Base-by-base conservation (phyloP, 2,329 filamentous ascomycete species). In the Lachnellula hyalina region DNA sequence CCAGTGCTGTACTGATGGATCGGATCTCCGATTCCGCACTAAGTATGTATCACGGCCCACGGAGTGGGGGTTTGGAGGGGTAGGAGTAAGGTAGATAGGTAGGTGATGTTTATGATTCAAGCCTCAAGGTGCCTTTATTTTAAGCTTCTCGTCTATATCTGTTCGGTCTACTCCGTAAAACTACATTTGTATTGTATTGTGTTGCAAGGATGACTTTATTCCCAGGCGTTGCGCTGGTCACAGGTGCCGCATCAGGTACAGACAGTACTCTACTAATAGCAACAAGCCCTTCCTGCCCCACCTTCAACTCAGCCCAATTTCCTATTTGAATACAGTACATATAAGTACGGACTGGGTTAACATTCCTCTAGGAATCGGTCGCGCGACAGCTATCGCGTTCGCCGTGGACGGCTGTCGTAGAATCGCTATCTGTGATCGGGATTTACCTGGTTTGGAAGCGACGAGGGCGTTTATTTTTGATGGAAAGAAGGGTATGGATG, bases 351-450 rank as follows among this genome's bases (percentile, higher is more conserved):
- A 6, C 51, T 47, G 17, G 44, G 54, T 12, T 45, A 34, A 55
- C 14, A 32, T 35, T n/a, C 19, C 47, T 23, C 34, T n/a, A 75
- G 74, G 74, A 15, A 77, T 76, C 52, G 74, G 74, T 11, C 69
- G 71, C 40, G 71, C 72, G 42, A 71, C 70, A 15, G 73, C 75
- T 17, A 58, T 73, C 15, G 72, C 75, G 0, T 77, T 78, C 58
- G 74, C 72, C 2, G 63, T 60, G 8, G 74, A 76, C 63, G 75
- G 75, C 46, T 78, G 75, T 58, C 61, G 57, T 5, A 70, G 68
- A 40, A 71, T 79, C 49, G 70, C 69, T 12, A 68, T 78, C 9
- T 68, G 72, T 8, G 76, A 77, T 51, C 67, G 65, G 15, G 69
- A 74, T 52, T 63, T 73, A 0, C 59, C 59, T 4, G 69, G 70